Base-by-base conservation (phyloP, 2,329 filamentous ascomycete genomes). In the Colletotrichum orbiculare region DNA sequence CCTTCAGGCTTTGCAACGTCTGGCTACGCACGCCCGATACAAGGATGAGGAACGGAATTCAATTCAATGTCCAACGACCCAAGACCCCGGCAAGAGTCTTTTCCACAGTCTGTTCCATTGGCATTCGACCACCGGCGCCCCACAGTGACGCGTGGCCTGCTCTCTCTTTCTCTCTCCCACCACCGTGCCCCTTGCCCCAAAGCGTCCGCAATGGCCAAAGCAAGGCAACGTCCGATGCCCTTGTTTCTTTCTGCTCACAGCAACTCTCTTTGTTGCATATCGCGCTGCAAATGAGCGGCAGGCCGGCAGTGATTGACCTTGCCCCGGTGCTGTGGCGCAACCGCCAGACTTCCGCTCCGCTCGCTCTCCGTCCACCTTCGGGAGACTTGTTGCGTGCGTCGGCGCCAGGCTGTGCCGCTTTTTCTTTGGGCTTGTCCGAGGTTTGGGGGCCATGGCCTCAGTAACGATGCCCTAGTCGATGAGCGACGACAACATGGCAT, bases 71-170 rank as follows among this genome's bases (percentile, higher is more conserved):
- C 47, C 56, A 53, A 33, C 34, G 46, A 12, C 41, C 12, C 38
- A 49, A 39, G 35, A 49, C 9, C 58, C 50, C 55, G 37, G 45
- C 37, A 37, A 37, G 38, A 50, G 38, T 15, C 13, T 45, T 13
- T 54, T 15, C 25, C 39, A 25, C 35, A 53, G 41, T 15, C 38
- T 12, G 25, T 53, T 42, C 58, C 42, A 56, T 56, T 57, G 58
- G 58, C 46, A 43, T 33, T 53, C 41, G 45, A 53, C 52, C 11
- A 13, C 34, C 35, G 33, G 6, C n/a, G 62, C 17, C 37, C 62
- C 62, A 57, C 37, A 53, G 58, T 34, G 62, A 65, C 62, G 62
- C 62, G 62, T 65, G 62, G 62, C 62, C 47, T 56, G 50, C 52
- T 55, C 10, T 52, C 13, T 25, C 15, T 17, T 17, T 25, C 25